Base-by-base conservation (phyloP, 2,329 filamentous ascomycete genomes). In the Fusarium devonianum region DNA sequence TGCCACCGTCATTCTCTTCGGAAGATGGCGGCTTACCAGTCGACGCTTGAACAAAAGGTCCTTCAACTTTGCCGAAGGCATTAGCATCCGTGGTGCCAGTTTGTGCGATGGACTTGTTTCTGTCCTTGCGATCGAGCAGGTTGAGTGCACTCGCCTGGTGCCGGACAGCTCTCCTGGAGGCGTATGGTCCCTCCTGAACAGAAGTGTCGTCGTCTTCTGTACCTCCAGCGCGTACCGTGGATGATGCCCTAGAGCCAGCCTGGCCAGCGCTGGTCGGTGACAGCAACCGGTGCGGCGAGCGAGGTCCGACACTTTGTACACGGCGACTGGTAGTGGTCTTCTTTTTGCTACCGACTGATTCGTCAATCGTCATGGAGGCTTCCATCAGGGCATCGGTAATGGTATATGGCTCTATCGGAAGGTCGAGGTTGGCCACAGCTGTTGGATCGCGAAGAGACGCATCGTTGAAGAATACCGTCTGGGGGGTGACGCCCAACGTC, bases 381-480 rank as follows among this genome's bases (percentile, higher is more conserved):
- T 97, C 94, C 21, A 96, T 78, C 12, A 97, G 77, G 5, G 94
- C 94, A 71, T 97, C 93, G 4, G 90, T 85, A 59, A 97, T 94
- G 0, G 92, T 96, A 60, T 90, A 89, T 5, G 84, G 82, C 8
- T 72, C 75, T 2, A 58, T 35, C 2, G 68, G 68, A 7, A 62
- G 62, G 10, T 71, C 68, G 10, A 72, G 54, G 14, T 73, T 65
- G 4, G 64, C 63, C 2, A 61, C 43, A 6, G 64, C 56, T 49
- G 68, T 77, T 48, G 71, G 56, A 12, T 73, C 71, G 16, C 76
- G 78, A 8, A 84, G 73, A 7, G 83, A 80, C 28, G 84, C 83
- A 45, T 92, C 91, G 60, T 97, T 92, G 65, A 97, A 97, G 67
- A 97, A 88, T 2, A 99, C 87, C 0, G 90, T 97, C 67, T 96